Conservation (phyloP, 176 grass and related monocot species). For the Coix lacrymajobi region DNA sequence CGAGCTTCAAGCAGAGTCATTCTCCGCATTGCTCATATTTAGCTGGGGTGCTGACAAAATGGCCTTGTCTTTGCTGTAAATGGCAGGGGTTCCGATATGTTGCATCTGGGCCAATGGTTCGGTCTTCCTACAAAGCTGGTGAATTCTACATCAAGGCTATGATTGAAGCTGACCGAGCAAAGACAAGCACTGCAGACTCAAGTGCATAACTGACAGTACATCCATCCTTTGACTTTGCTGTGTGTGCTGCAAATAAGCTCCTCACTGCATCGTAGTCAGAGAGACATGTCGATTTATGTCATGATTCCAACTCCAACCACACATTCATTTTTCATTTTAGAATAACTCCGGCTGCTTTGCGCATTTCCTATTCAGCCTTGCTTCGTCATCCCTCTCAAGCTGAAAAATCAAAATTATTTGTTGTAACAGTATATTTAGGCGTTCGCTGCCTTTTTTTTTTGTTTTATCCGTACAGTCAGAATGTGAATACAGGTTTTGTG, state of each 20-base stretch:
- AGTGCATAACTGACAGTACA: slow-evolving; percentile 11
- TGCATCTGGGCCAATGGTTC: slow-evolving; percentile 88
- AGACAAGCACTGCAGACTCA: slow-evolving; percentile 5
- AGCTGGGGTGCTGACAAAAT: slow-evolving; percentile 11
- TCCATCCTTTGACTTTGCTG: slow-evolving; percentile 7
- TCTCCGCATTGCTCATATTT: background rate
- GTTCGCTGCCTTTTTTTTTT: background rate
- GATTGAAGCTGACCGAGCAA: slow-evolving; percentile 77
- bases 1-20: background rate
- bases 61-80: background rate
- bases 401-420: background rate
- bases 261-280: background rate
- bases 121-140: slow-evolving; percentile 91
- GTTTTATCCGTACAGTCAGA: slow-evolving; percentile 1
- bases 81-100: slow-evolving; percentile 85
- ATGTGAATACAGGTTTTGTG: background rate
- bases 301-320: background rate
- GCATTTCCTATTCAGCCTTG: background rate
- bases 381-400: background rate
- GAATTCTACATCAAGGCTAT: slow-evolving; percentile 96
- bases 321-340: background rate
- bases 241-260: slow-evolving; percentile 32
- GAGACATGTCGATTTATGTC: background rate
- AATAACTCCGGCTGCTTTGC: background rate
- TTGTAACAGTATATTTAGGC: slow-evolving; percentile 5